Conservation (phyloP, 495 filamentous ascomycete genomes). For the Acidomyces sp. region DNA sequence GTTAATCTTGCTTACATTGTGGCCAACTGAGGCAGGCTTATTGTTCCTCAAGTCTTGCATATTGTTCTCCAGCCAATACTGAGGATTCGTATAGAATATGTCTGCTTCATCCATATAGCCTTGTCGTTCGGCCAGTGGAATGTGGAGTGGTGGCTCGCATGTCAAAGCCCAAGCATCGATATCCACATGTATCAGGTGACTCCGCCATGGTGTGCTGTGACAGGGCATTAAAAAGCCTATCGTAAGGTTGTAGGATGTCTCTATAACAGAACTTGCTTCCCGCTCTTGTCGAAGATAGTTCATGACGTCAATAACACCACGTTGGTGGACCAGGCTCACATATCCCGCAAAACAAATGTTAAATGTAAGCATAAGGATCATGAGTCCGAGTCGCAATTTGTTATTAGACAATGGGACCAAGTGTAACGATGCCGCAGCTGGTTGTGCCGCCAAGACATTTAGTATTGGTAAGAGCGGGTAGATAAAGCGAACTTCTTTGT, state of each 20-base stretch:
- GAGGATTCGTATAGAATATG: conserved; percentile 62
- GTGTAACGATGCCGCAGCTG: conserved; percentile 50
- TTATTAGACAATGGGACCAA: conserved; percentile 15
- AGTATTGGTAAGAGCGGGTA: conserved; percentile 82
- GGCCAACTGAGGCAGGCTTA: too few relatives aligned
- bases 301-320: conserved; percentile 59
- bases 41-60: conserved; percentile 30
- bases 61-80: conserved; percentile 44
- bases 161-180: conserved; percentile 76
- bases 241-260: conserved; percentile 36
- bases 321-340: conserved; percentile 62
- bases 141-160: conserved; percentile 74
- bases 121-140: conserved; percentile 42
- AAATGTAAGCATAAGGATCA: conserved; percentile 45
- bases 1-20: too few relatives aligned
- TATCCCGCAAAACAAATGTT: conserved; percentile 66
- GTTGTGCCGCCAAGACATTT: conserved; percentile 62
- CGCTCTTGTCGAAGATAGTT: conserved; percentile 61
- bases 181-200: conserved; percentile 59
- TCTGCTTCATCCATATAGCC: conserved; percentile 80
- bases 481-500: conserved; percentile 97
- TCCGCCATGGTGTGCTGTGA: conserved; percentile 94
- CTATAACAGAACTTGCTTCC: conserved; percentile 25
- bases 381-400: conserved; percentile 37
- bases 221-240: conserved; percentile 93